Evolutionary conservation across 1,284 basidiomycete genomes (phyloP), one percentile per base, ranked within the genome.

Genomic region (Moesziomyces parantarcticus): DNA sequence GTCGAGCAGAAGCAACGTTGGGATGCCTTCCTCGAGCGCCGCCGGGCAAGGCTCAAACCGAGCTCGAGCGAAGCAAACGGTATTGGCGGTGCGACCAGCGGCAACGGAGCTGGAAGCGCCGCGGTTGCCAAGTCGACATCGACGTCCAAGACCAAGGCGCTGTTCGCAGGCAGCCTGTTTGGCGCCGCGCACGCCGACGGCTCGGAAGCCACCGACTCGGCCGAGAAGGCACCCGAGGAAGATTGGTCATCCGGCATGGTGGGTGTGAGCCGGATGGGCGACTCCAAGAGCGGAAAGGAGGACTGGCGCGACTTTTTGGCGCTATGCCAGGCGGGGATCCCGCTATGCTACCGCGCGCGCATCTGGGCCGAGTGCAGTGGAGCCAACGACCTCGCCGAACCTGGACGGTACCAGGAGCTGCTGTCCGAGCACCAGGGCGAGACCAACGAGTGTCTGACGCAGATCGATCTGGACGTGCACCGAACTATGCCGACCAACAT

Each of bases 391-490:
- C 90, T 94, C 86, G 89, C 90, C 59, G 94, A 97, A 77, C 96
- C 96, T 0, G 96, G 97, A 3, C 85, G 92, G 62, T 99, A 97
- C 83, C 87, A 89, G 52, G 96, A 98, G 82, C 85, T 98, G 60
- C 86, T 96, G 23, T 87, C 87, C 0, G 84, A 85, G 40, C 88
- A 90, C 69, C 86, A 85, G 25, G 86, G 87, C 32, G 88, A 87
- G 42, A 86, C 86, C 16, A 81, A 84, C 42, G 87, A 86, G 22
- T 87, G 88, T 44, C 89, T 92, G 0, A 88, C 89, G 50, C 96
- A 99, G 86, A 98, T 99, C 67, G 94, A 96, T 86, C 95, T 98
- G 85, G 96, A 98, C 80, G 92, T 97, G 14, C 64, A 65, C 18
- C 76, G 81, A 21, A 83, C 81, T 5, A 97, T 98, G 91, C 96